Evolutionary conservation across 371 early-diverging fungal genomes (phyloP), one percentile per base, ranked within the genome.

Genomic region (Mucor saturninus): DNA sequence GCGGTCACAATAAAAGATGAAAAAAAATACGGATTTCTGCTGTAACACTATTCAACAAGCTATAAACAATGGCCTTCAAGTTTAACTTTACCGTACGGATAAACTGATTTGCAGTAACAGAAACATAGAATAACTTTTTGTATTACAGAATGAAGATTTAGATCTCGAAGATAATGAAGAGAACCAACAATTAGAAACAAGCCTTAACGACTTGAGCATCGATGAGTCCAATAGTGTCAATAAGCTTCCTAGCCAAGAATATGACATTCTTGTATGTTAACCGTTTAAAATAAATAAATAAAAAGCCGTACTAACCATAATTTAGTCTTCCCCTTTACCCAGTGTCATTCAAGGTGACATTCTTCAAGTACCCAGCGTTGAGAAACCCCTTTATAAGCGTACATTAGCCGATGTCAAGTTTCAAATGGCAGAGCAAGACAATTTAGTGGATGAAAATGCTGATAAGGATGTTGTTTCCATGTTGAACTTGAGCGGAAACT

Each of bases 331-430:
- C 55, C 68, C 54, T 57, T 72, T 73, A 51, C 84, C 76, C 7
- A 56, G 46, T 14, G 69, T 68, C 1, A 64, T 81, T 21, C 81
- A 78, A 52, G 81, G 75, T 13, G 81, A 81, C 61, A 62, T 66
- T 14, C 50, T 81, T 11, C 37, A 61, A 21, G 68, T 78, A 35
- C 68, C 72, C 35, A 49, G 45, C 0, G 67, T 75, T 14, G 43
- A 64, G 10, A 60, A 53, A n/a, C 59, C 68, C 10, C 63, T 81
- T 15, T 76, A 75, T 62, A 81, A 89, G 69, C 89, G 95, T 8
- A 85, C 87, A 51, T 71, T 93, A 32, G 85, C 90, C 32, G 95
- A 95, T 67, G 90, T 94, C 65, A 91, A 90, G 68, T 91, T 92
- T 65, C 91, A 92, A 60, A 81, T 91, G 59, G 90, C 92, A 28